Base-by-base conservation (phyloP, 306 rosid genomes). In the Pterocarpus santalinus region DNA sequence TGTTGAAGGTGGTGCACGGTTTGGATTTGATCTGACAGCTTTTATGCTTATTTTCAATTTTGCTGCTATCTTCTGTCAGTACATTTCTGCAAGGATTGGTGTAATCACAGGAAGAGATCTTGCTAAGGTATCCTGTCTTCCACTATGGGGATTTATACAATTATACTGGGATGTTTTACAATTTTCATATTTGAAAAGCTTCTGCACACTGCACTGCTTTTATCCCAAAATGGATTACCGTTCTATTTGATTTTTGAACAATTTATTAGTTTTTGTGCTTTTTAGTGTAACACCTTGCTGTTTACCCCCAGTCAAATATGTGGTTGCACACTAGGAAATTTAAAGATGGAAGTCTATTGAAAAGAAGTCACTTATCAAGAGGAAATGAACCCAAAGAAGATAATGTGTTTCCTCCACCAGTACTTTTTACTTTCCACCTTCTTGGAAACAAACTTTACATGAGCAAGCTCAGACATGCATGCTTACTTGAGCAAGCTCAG, bases 1-100 rank as follows among this genome's bases (percentile, higher is more conserved):
- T 57, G 88, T 90, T 78, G 99, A 95, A 83, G 95, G 94, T 64
- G 97, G 99, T 86, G 90, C 99, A 5, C 90, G 86, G 63, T 91
- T 91, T 88, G 99, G 94, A 80, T 88, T 85, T 81, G 97, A 95
- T 82, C 86, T 91, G 78, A 82, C 83, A 76, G 89, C 81, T 4
- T 72, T 92, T 70, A 86, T 87, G 86, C 90, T 95, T 63, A 75
- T 90, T 76, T 93, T 91, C 87, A 95, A 93, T 82, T 85, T 93
- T 69, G 97, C 94, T 69, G 99, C 99, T 72, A 88, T 93, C 76
- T 87, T 93, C 62, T 95, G 99, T 79, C 97, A 93, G 81, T 95
- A 89, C 82, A 72, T 91, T 77, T 91, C 99, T n/a, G 97, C 95
- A 79, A 91, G 90, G 72, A 89, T 95, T 82, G 97, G 90, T 64